Conservation (phyloP, 2,329 filamentous ascomycete species). For the Paraphaeosphaeria sporulosa region DNA sequence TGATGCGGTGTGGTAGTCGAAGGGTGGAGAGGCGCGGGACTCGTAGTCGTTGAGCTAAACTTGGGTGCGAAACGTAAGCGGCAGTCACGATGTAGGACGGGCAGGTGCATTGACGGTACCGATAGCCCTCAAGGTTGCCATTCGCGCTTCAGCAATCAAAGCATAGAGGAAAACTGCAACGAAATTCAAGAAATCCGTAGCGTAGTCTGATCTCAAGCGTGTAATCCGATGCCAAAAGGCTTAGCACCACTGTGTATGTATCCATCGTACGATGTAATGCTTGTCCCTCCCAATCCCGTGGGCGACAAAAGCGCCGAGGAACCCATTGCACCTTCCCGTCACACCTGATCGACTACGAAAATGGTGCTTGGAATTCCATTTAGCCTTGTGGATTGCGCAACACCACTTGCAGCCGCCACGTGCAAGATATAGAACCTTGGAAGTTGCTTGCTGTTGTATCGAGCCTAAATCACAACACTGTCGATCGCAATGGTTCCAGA, state of each 20-base stretch:
- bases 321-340: no score
- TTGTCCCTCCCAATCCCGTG: conserved; percentile 7
- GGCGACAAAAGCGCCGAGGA: not conserved
- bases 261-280: conserved; percentile 9
- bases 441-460: no score
- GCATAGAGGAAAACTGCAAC: not conserved
- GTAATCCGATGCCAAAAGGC: conserved; percentile 2
- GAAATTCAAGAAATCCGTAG: no score
- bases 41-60: not conserved
- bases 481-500: no score
- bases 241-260: not conserved
- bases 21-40: no score
- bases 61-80: not conserved
- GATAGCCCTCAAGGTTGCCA: no score
- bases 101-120: not conserved
- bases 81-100: not conserved
- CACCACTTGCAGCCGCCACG: no score
- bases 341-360: not conserved
- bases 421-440: no score
- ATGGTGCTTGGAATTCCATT: not conserved
- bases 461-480: no score
- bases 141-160: not conserved
- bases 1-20: not conserved
- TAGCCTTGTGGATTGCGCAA: not conserved
- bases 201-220: not conserved